phyloP scores from a whole-genome alignment of 345 rosid species.

The Combretum micranthum region DNA sequence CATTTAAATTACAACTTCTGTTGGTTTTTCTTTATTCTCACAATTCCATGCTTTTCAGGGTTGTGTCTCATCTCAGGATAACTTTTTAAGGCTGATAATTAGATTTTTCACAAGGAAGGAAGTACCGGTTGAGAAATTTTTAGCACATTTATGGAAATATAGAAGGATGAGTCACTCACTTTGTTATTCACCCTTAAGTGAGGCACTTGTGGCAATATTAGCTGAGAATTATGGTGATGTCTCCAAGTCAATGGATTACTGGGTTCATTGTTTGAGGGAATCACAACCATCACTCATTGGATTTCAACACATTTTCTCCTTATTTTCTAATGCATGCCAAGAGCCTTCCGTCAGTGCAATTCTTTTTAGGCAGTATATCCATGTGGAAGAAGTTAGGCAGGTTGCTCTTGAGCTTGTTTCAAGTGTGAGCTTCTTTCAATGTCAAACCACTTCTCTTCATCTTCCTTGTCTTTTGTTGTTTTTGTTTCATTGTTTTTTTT shows the following conservation, averaged over 20 bases:
- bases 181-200: constrained; percentile 67
- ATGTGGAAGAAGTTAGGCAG: constrained; percentile 45
- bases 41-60: constrained; percentile 46
- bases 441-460: constrained; percentile 15
- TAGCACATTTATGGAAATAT: constrained; percentile 63
- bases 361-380: constrained; percentile 22
- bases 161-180: constrained; percentile 86
- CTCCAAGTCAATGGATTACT: constrained; percentile 42
- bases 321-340: constrained; percentile 20
- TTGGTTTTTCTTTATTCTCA: constrained; percentile 6
- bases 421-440: constrained; percentile 38
- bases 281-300: constrained; percentile 52
- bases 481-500: neutral
- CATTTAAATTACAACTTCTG: neutral
- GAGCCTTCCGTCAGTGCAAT: constrained; percentile 20
- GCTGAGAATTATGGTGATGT: constrained; percentile 43
- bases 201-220: constrained; percentile 37
- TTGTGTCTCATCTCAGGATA: constrained; percentile 31
- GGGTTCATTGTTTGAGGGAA: constrained; percentile 60
- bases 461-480: neutral
- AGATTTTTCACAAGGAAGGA: constrained; percentile 44
- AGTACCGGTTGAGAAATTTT: constrained; percentile 42
- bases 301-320: constrained; percentile 49
- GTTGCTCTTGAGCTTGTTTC: constrained; percentile 57
- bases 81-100: constrained; percentile 46